Percentiles rank a stretch among this genome's conserved stretches.
phyloP scores from a whole-genome alignment of 2,329 filamentous ascomycete species.

The Xylariaceae sp. region DNA sequence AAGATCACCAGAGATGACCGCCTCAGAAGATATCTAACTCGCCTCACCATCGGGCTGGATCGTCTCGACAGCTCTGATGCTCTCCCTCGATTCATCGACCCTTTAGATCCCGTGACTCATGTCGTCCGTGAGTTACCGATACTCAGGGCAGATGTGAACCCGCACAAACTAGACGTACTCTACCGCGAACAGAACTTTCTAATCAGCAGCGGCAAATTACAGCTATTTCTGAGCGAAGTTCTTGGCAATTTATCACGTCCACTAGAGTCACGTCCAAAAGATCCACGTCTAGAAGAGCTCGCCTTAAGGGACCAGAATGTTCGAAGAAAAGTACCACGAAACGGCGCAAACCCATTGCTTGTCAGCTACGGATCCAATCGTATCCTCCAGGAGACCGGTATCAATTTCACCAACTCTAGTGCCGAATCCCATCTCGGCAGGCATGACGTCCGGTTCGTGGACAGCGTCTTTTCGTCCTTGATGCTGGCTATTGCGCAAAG shows the following conservation, averaged over 20 bases:
- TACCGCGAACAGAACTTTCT: slow-evolving; percentile 23
- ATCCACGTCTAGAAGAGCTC: slow-evolving; percentile 19
- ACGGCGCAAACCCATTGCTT: slow-evolving; percentile 7
- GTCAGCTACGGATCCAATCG: slow-evolving; percentile 21
- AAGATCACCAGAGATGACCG: slow-evolving; percentile 19
- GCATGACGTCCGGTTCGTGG: slow-evolving; percentile 23
- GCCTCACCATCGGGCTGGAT: slow-evolving; percentile 25
- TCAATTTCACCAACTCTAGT: slow-evolving; percentile 12
- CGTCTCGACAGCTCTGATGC: slow-evolving; percentile 19
- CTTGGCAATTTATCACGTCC: slow-evolving; percentile 18
- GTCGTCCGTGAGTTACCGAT: not conserved
- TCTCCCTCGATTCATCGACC: slow-evolving; percentile 11
- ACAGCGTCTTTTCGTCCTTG: slow-evolving; percentile 21
- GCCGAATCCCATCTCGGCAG: slow-evolving; percentile 12
- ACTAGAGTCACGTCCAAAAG: slow-evolving; percentile 14
- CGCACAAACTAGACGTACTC: slow-evolving; percentile 17
- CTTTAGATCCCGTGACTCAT: slow-evolving; percentile 9
- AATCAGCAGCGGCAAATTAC: slow-evolving; percentile 20
- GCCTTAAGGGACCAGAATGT: slow-evolving; percentile 17
- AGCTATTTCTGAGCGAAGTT: slow-evolving; percentile 19
- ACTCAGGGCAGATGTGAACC: slow-evolving; percentile 15
- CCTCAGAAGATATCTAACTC: slow-evolving; percentile 17
- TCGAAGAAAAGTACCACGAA: slow-evolving; percentile 5
- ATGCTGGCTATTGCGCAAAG: slow-evolving; percentile 18
- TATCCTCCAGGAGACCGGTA: slow-evolving; percentile 16